Conservation (phyloP, 306 rosid genomes). For the Vachellia collinsii region DNA sequence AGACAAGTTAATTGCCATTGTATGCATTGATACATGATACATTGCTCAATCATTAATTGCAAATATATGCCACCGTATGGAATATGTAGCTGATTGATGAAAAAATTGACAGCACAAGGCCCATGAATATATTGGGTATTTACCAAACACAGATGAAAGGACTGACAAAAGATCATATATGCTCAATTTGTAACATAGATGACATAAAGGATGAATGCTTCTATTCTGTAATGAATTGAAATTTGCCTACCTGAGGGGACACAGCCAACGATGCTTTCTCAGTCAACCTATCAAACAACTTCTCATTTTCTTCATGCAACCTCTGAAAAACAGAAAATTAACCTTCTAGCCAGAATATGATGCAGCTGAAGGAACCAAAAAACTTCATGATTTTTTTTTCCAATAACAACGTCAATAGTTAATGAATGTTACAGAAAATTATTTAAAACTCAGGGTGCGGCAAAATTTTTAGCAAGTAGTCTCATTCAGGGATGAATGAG, state of each 20-base stretch:
- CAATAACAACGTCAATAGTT: background rate
- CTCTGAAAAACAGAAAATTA: constrained; percentile 64
- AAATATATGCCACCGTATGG: background rate
- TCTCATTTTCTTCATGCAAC: constrained; percentile 98
- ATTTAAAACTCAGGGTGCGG: constrained; percentile 20
- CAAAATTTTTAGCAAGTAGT: background rate
- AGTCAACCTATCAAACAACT: constrained; percentile 87
- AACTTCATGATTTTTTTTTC: background rate
- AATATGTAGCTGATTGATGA: constrained; percentile 21
- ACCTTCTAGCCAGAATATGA: constrained; percentile 24
- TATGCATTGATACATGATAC: constrained; percentile 13
- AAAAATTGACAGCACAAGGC: background rate
- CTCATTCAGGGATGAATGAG: background rate
- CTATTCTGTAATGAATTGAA: constrained; percentile 29
- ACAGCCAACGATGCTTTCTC: constrained; percentile 72
- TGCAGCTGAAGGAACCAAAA: constrained; percentile 19
- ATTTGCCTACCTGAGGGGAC: constrained; percentile 68
- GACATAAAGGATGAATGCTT: constrained; percentile 1
- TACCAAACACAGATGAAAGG: background rate
- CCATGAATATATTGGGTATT: constrained; percentile 8
- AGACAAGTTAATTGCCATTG: constrained; percentile 20
- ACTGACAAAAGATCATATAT: background rate
- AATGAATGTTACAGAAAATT: constrained; percentile 22
- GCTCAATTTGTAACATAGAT: background rate
- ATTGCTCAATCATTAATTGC: background rate